Percentiles rank a stretch among this genome's conserved stretches.
phyloP scores from a whole-genome alignment of 306 rosid genomes.

The Biancaea sappan region DNA sequence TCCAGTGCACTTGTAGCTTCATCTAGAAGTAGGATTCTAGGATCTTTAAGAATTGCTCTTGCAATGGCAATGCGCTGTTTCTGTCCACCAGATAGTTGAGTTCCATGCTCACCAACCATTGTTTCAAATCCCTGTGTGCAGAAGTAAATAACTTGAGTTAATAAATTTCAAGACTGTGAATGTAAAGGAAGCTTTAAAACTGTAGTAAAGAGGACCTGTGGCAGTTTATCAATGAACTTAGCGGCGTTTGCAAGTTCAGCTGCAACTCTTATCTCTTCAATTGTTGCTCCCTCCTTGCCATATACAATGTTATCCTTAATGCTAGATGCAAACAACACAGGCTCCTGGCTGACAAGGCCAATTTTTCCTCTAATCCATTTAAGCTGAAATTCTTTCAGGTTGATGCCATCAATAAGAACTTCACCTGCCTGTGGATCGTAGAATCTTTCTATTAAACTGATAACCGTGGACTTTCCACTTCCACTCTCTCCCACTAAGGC shows the following conservation, averaged over 20 bases:
- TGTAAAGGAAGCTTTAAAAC: neutral
- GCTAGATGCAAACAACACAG: constrained; percentile 69
- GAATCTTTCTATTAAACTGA: constrained; percentile 78
- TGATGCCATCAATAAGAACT: constrained; percentile 65
- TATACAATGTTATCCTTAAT: constrained; percentile 75
- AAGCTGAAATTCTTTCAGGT: constrained; percentile 69
- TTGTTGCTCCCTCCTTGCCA: constrained; percentile 78
- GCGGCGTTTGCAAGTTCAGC: constrained; percentile 79
- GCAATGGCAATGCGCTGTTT: constrained; percentile 86
- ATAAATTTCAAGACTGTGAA: constrained; percentile 14
- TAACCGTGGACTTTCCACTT: constrained; percentile 82
- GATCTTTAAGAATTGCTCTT: constrained; percentile 76
- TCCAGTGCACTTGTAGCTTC: constrained; percentile 92
- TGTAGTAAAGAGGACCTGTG: constrained; percentile 53
- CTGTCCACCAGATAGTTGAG: constrained; percentile 84
- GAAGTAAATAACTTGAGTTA: neutral
- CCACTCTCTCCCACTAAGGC: constrained; percentile 90
- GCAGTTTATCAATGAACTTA: constrained; percentile 73
- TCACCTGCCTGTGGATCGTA: constrained; percentile 77
- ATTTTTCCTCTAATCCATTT: constrained; percentile 79
- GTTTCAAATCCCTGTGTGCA: constrained; percentile 63
- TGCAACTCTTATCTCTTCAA: constrained; percentile 64
- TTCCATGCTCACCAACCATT: constrained; percentile 84
- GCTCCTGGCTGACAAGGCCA: constrained; percentile 89
- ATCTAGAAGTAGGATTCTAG: constrained; percentile 75